phyloP scores from a whole-genome alignment of 768 basidiomycete species.

The Thelephora ganbajun region DNA sequence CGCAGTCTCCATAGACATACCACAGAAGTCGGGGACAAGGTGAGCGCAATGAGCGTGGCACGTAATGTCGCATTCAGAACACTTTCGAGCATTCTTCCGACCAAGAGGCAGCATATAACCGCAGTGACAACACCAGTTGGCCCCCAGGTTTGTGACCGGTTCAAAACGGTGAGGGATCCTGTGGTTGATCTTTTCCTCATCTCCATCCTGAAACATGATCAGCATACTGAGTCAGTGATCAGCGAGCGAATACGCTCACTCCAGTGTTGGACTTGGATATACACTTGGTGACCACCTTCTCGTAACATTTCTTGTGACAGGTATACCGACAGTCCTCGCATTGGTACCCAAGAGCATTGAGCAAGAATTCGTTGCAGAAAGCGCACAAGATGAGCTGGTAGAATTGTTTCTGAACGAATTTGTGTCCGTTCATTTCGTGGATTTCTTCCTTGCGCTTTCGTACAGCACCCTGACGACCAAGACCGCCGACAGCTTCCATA shows the following conservation, averaged over 20 bases:
- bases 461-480: conserved; percentile 95
- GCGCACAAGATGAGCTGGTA: conserved; percentile 98
- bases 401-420: conserved; percentile 94
- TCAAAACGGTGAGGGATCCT: conserved; percentile 98
- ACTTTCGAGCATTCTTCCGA: conserved; percentile 91
- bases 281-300: conserved; percentile 98
- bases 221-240: neutral
- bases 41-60: conserved; percentile 97
- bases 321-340: conserved; percentile 99
- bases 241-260: conserved; percentile 33
- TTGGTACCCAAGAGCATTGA: conserved; percentile 95
- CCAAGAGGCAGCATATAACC: conserved; percentile 96
- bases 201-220: conserved; percentile 53
- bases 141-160: conserved; percentile 89
- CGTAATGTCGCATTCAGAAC: conserved; percentile 91
- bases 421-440: conserved; percentile 99
- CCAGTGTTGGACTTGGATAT: conserved; percentile 94
- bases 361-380: conserved; percentile 93
- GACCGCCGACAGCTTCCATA: conserved; percentile 79
- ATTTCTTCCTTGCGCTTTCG: conserved; percentile 97
- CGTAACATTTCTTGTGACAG: conserved; percentile 98
- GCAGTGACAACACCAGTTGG: conserved; percentile 99
- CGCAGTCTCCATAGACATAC: conserved; percentile 99
- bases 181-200: conserved; percentile 98
- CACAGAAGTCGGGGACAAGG: conserved; percentile 97